These are phyloP conservation scores for Murraya koenigii DNA, from an alignment of 345 rosid genomes.

Conservation along the genomic window DNA sequence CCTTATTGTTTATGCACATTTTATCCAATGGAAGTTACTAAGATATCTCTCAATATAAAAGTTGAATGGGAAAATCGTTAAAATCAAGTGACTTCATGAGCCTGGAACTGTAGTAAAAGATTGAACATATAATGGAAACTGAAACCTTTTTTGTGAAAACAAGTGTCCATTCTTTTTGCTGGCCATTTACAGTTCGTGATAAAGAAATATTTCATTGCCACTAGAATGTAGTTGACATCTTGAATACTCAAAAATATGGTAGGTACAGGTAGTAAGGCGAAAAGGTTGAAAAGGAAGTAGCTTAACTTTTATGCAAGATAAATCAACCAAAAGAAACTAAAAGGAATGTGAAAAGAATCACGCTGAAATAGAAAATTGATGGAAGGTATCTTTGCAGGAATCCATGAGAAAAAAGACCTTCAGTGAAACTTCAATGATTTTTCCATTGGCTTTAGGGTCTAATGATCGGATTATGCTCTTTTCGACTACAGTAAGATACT, in stretches of 20 bases:
- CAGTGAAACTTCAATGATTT: background rate
- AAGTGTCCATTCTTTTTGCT: background rate
- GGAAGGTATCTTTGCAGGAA: background rate
- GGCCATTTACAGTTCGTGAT: background rate
- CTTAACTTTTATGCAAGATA: background rate
- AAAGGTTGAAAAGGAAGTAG: background rate
- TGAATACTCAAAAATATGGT: background rate
- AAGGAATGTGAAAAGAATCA: background rate
- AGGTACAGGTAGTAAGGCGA: background rate
- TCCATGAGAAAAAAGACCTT: background rate
- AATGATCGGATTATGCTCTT: background rate
- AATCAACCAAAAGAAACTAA: background rate
- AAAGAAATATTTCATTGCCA: background rate
- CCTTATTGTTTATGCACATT: background rate
- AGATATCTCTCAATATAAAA: background rate
- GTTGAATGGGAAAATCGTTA: background rate
- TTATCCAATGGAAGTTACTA: background rate
- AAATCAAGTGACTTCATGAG: background rate
- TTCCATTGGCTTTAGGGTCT: background rate
- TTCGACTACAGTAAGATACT: background rate
- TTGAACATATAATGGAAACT: background rate
- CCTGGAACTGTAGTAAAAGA: background rate
- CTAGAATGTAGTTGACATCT: background rate
- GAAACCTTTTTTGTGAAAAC: background rate
- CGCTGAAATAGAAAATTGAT: background rate